These are phyloP conservation scores for Ophiostoma tasmaniense DNA, from an alignment of 2,329 filamentous ascomycete species.

Conservation along the genomic window DNA sequence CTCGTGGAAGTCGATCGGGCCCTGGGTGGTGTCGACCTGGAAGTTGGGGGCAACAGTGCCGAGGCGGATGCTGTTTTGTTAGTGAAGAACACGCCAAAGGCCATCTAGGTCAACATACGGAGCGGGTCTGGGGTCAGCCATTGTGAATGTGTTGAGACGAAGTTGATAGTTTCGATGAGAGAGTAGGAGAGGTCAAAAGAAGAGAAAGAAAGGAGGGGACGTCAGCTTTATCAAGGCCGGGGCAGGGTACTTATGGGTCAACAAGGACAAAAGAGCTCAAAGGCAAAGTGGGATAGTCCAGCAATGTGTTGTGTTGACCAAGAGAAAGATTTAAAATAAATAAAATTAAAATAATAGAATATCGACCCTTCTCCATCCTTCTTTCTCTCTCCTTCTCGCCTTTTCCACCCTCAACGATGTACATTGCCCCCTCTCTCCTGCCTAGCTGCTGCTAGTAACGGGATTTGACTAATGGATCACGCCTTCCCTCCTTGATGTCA, in stretches of 20 bases:
- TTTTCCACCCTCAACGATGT: background rate
- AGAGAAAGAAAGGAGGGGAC: background rate
- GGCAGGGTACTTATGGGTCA: background rate
- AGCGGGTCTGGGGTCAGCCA: constrained; percentile 29
- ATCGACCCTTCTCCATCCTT: background rate
- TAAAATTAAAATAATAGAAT: background rate
- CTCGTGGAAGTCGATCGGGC: constrained; percentile 74
- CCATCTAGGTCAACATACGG: constrained; percentile 26
- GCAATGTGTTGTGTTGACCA: background rate
- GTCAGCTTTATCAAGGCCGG: constrained; percentile 1
- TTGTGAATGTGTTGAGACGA: constrained; percentile 23
- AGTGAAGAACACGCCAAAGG: background rate
- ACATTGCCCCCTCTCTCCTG: background rate
- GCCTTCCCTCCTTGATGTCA: constrained; percentile 17
- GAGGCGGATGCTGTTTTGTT: constrained; percentile 47
- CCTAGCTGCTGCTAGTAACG: constrained; percentile 10
- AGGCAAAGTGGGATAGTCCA: background rate
- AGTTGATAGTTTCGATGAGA: background rate
- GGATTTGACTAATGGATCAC: constrained; percentile 20
- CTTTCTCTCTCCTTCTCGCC: constrained; percentile 4
- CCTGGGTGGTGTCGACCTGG: constrained; percentile 69
- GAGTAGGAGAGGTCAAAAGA: background rate
- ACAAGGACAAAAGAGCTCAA: background rate
- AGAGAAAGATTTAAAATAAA: too few relatives aligned
- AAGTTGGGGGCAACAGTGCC: constrained; percentile 70